Evolutionary conservation across 768 basidiomycete species (phyloP).

Genomic region (Porphyrellus cyaneotinctus): DNA sequence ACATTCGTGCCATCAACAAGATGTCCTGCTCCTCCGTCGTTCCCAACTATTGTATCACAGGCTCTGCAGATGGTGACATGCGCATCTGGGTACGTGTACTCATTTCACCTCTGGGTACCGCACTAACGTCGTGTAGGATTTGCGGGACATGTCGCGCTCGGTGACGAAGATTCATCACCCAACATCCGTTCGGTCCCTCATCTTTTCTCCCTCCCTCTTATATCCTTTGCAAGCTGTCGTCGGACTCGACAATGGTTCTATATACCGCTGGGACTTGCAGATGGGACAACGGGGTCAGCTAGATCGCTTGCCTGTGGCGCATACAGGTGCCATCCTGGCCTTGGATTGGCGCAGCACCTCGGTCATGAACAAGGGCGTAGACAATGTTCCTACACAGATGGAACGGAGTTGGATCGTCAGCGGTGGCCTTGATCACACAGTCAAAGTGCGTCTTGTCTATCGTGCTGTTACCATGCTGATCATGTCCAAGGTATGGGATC

Average conservation of each 20-base stretch:
- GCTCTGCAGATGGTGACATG: conserved; percentile 75
- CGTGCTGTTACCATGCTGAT: neutral
- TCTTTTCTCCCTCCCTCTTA: conserved; percentile 63
- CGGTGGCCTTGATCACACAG: conserved; percentile 72
- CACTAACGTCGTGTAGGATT: conserved; percentile 44
- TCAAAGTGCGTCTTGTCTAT: conserved; percentile 49
- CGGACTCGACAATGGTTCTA: conserved; percentile 66
- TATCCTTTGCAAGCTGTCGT: conserved; percentile 67
- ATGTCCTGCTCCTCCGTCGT: conserved; percentile 65
- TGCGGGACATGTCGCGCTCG: conserved; percentile 67
- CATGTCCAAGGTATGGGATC: conserved; percentile 63
- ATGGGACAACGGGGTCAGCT: conserved; percentile 72
- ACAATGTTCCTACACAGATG: conserved; percentile 11
- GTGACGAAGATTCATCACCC: conserved; percentile 70
- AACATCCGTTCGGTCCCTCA: conserved; percentile 61
- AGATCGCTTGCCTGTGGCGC: conserved; percentile 70
- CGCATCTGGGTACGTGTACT: conserved; percentile 64
- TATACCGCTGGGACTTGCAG: conserved; percentile 76
- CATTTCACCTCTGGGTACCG: neutral
- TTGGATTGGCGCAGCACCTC: conserved; percentile 63
- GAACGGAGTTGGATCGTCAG: conserved; percentile 71
- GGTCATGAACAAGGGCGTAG: conserved; percentile 12
- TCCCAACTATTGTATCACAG: conserved; percentile 71
- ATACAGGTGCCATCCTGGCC: conserved; percentile 65
- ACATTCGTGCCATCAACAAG: conserved; percentile 67